Percentiles rank a stretch among this genome's conserved stretches.
Evolutionary conservation across 192 early-diverging fungal genomes (phyloP).

Genomic region (Dissophora ornata): DNA sequence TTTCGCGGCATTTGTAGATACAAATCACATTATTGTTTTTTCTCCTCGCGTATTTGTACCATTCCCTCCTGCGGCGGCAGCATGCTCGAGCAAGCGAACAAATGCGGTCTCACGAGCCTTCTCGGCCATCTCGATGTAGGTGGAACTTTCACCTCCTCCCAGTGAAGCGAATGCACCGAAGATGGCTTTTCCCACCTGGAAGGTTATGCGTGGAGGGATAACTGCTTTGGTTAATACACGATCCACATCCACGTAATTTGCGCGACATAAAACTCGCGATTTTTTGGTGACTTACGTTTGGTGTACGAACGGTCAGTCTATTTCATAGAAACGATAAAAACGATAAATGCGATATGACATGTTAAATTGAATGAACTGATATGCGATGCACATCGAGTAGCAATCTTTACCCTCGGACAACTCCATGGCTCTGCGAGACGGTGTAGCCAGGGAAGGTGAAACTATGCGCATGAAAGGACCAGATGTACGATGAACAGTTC

Average conservation of each 20-base stretch:
- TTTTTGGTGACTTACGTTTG: slow-evolving; percentile 24
- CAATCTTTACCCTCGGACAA: slow-evolving; percentile 45
- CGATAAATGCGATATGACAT: no score
- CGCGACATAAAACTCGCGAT: no score
- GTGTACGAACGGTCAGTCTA: slow-evolving; percentile 44
- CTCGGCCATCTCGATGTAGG: slow-evolving; percentile 51
- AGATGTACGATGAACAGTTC: no score
- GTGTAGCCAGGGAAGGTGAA: slow-evolving; percentile 37
- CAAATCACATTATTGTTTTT: no score
- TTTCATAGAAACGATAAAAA: not conserved
- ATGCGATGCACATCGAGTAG: no score
- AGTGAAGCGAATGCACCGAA: slow-evolving; percentile 50
- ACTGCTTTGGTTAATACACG: not conserved
- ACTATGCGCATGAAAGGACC: slow-evolving; percentile 1
- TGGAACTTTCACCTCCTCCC: slow-evolving; percentile 46
- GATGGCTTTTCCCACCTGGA: slow-evolving; percentile 40
- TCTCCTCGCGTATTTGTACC: no score
- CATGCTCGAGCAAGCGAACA: slow-evolving; percentile 46
- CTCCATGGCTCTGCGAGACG: slow-evolving; percentile 33
- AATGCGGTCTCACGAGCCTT: slow-evolving; percentile 54
- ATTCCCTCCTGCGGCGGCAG: slow-evolving; percentile 48
- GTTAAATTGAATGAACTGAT: no score
- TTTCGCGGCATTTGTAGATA: no score
- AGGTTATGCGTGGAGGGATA: not conserved
- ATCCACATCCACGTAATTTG: no score